phyloP scores from a whole-genome alignment of 805 yeast genomes.

The Starmerella potacharoeniae region DNA sequence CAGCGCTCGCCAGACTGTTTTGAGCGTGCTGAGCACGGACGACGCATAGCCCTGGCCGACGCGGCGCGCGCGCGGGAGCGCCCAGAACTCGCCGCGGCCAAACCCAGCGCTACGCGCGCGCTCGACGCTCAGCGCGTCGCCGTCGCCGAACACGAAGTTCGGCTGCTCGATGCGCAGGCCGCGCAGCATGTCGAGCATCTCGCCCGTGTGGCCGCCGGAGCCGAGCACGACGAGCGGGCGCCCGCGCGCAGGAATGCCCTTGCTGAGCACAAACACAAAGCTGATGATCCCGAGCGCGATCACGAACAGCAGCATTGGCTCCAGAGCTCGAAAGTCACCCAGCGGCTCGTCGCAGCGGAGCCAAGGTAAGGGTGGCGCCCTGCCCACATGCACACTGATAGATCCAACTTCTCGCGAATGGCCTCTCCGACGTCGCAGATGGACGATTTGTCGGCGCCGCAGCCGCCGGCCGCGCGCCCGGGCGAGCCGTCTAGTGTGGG shows the following conservation, averaged over 20 bases:
- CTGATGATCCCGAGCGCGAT: conserved; percentile 7
- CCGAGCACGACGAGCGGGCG: conserved; percentile 59
- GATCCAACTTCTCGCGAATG: background rate
- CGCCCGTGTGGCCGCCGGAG: conserved; percentile 96
- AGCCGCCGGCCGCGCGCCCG: background rate
- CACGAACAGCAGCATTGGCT: conserved; percentile 3
- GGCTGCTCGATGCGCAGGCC: conserved; percentile 27
- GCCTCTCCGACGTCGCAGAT: background rate
- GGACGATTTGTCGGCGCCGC: background rate
- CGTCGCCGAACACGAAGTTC: conserved; percentile 36
- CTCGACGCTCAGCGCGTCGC: conserved; percentile 40
- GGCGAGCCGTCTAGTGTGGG: background rate
- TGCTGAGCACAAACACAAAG: background rate
- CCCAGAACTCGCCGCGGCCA: conserved; percentile 21
- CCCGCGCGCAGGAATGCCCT: conserved; percentile 7
- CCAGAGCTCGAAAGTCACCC: no score
- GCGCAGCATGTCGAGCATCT: conserved; percentile 63
- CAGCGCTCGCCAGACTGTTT: conserved; percentile 30
- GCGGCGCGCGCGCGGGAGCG: conserved; percentile 45
- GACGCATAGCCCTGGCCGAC: conserved; percentile 46
- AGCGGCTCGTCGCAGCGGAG: background rate
- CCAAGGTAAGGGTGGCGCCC: background rate
- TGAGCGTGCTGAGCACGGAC: conserved; percentile 37
- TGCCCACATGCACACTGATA: background rate
- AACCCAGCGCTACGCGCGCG: conserved; percentile 21